phyloP scores from a whole-genome alignment of 306 rosid species.

The Purshia tridentata region DNA sequence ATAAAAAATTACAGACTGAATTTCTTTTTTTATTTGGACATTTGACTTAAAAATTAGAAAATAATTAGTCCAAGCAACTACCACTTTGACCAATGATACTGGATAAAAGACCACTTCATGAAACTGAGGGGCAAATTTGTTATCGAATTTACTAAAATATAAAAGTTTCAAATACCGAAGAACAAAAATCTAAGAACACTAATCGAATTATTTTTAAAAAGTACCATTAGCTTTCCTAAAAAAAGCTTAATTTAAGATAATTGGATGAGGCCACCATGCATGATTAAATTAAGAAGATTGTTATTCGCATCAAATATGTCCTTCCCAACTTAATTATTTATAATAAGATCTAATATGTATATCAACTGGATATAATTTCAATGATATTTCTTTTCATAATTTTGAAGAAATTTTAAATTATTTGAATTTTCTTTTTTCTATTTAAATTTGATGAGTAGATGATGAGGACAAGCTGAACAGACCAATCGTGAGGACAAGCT shows the following conservation, averaged over 20 bases:
- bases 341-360: too few species aligned
- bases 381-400: too few species aligned
- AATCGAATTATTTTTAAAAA: not conserved
- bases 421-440: too few species aligned
- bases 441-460: too few species aligned
- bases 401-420: too few species aligned
- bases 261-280: not conserved
- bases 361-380: too few species aligned
- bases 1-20: too few species aligned
- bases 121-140: not conserved
- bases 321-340: too few species aligned
- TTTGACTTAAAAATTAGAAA: not conserved
- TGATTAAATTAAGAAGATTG: not conserved
- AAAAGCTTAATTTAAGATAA: not conserved
- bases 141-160: not conserved
- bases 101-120: slow-evolving; percentile 6
- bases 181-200: not conserved
- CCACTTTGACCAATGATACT: not conserved
- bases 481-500: too few species aligned
- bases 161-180: not conserved
- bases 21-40: too few species aligned
- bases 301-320: too few species aligned
- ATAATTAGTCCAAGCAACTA: not conserved
- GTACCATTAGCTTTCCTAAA: not conserved
- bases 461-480: too few species aligned